phyloP scores from a whole-genome alignment of 345 rosid species.

The Eucalyptus sp. region DNA sequence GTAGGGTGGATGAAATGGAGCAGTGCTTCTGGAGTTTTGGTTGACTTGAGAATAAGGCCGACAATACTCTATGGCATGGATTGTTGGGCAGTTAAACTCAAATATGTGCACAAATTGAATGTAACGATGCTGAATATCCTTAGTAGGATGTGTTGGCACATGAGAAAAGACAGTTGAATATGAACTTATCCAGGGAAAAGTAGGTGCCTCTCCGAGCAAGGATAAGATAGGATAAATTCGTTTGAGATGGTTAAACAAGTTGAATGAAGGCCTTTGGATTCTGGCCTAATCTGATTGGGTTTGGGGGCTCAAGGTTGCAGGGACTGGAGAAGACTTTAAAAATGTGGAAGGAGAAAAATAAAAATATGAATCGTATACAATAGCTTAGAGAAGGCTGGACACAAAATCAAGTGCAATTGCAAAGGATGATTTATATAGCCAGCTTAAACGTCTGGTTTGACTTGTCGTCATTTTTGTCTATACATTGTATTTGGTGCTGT shows the following conservation, averaged over 20 bases:
- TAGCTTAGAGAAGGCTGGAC: background rate
- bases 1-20: background rate
- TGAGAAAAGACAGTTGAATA: background rate
- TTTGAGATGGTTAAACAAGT: background rate
- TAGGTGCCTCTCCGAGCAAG: background rate
- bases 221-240: background rate
- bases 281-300: background rate
- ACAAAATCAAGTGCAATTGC: background rate
- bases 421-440: background rate
- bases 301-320: background rate
- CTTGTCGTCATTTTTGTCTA: background rate
- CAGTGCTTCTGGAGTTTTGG: background rate
- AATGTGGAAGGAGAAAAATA: background rate
- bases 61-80: background rate
- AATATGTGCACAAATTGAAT: background rate
- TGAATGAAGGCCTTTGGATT: background rate
- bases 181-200: background rate
- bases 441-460: background rate
- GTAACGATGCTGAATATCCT: background rate
- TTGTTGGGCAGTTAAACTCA: background rate
- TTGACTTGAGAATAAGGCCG: background rate
- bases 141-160: background rate
- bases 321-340: background rate
- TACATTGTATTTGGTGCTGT: background rate
- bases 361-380: background rate